Evolutionary conservation across 305 asterid species (phyloP), one percentile per base, ranked within the genome.

Genomic region (Solanum hybrid): DNA sequence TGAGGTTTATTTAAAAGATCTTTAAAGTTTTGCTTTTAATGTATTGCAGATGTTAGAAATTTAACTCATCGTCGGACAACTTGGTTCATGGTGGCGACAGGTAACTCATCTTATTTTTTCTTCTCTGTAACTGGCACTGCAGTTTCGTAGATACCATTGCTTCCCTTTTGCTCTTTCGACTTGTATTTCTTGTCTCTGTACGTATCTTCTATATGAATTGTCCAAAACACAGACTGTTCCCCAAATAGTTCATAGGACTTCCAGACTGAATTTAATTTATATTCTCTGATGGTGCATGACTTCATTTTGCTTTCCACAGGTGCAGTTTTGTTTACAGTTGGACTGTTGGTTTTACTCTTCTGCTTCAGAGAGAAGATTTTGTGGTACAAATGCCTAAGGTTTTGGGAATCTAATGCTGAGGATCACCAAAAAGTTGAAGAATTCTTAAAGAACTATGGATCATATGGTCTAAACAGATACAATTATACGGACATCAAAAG

Each of bases 401-500:
- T 45, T 51, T 90, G 10, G 90, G 86, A 14, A 45, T 88, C 87
- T 51, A 88, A 26, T 41, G 86, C 17, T 33, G 36, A 70, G 57
- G 89, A 89, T 8, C 10, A 65, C 57, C 83, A 13, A 41, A 13
- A 41, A 2, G 1, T 91, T 1, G 91, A 91, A 78, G 14, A 13
- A 51, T 89, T 91, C 5, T 1, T 91, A 22, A 84, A 36, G 20
- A 36, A 61, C 14, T 26, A 89, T 12, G 89, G 90, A 0, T 78
- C 73, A 1, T 39, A 20, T 20, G 29, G 78, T 68, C 89, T 70
- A 29, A 78, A 39, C 3, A 91, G 92, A 87, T 90, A n/a, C 68
- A 72, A 79, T 1, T 90, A 90, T 77, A 9, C 32, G 31, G 41
- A 90, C 0, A 6, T 91, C 84, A 91, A 57, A 87, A 89, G 87